These are phyloP conservation scores for Colletotrichum godetiae DNA, from an alignment of 2,329 filamentous ascomycete species.

Conservation along the genomic window DNA sequence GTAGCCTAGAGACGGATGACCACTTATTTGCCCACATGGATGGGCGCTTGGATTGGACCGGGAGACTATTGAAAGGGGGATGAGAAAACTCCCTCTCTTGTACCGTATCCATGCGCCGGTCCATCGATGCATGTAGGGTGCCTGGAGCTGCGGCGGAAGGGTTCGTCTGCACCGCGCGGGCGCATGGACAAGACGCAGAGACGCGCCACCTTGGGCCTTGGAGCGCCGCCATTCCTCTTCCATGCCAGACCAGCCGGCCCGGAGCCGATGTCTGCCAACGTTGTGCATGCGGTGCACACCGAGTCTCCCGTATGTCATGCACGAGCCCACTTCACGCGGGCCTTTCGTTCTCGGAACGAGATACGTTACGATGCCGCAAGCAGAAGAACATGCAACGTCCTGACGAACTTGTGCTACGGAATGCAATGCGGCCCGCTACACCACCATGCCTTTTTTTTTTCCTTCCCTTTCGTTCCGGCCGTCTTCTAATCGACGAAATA, in stretches of 20 bases:
- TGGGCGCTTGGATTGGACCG: constrained; percentile 4
- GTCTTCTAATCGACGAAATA: neutral
- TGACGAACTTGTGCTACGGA: neutral
- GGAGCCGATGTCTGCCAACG: constrained; percentile 16
- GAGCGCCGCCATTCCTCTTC: constrained; percentile 8
- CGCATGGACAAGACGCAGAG: constrained; percentile 17
- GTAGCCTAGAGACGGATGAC: constrained; percentile 15
- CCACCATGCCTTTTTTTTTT: neutral
- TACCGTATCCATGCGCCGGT: neutral
- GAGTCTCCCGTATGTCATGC: constrained; percentile 14
- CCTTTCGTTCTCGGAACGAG: constrained; percentile 14
- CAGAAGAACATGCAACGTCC: neutral
- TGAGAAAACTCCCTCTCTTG: neutral
- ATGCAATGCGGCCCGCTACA: neutral
- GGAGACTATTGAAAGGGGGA: constrained; percentile 21
- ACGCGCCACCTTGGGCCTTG: neutral
- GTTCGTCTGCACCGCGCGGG: constrained; percentile 7
- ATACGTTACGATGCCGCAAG: constrained; percentile 2
- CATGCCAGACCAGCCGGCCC: constrained; percentile 7
- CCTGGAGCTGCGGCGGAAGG: neutral
- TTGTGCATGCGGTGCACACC: constrained; percentile 30
- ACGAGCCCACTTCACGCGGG: neutral
- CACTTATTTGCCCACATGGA: constrained; percentile 19
- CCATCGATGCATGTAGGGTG: neutral
- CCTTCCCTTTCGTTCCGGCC: neutral